phyloP scores from a whole-genome alignment of 805 yeast genomes.

The Kuraishia molischiana region DNA sequence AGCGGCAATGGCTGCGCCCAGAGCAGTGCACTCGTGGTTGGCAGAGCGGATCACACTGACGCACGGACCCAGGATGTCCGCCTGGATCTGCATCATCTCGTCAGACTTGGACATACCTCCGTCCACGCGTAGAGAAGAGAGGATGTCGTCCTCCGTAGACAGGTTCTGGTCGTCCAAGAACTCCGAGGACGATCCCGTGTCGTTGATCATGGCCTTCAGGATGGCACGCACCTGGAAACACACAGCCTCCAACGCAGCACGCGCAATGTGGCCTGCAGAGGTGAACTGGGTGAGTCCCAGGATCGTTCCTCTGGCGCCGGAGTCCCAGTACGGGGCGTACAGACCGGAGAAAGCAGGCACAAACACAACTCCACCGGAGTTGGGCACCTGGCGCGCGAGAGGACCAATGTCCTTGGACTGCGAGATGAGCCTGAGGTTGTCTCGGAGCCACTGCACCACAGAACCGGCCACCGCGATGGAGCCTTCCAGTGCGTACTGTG shows the following conservation, averaged over 20 bases:
- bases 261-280: constrained; percentile 83
- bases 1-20: constrained; percentile 96
- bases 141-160: constrained; percentile 27
- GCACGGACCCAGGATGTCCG: constrained; percentile 84
- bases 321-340: constrained; percentile 95
- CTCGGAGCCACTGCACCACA: constrained; percentile 88
- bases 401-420: constrained; percentile 86
- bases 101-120: constrained; percentile 93
- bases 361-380: constrained; percentile 86
- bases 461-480: constrained; percentile 96
- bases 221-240: constrained; percentile 92
- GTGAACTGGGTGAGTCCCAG: constrained; percentile 90
- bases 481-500: constrained; percentile 89
- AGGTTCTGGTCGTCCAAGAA: constrained; percentile 42
- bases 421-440: constrained; percentile 74
- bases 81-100: constrained; percentile 89
- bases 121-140: constrained; percentile 65
- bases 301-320: constrained; percentile 85
- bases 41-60: constrained; percentile 73
- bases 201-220: constrained; percentile 80
- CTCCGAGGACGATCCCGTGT: constrained; percentile 56
- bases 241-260: constrained; percentile 93
- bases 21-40: constrained; percentile 85
- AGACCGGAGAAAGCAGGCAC: constrained; percentile 93
- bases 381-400: constrained; percentile 69